These are phyloP conservation scores for Citrus australasica DNA, from an alignment of 345 rosid genomes.

Conservation along the genomic window DNA sequence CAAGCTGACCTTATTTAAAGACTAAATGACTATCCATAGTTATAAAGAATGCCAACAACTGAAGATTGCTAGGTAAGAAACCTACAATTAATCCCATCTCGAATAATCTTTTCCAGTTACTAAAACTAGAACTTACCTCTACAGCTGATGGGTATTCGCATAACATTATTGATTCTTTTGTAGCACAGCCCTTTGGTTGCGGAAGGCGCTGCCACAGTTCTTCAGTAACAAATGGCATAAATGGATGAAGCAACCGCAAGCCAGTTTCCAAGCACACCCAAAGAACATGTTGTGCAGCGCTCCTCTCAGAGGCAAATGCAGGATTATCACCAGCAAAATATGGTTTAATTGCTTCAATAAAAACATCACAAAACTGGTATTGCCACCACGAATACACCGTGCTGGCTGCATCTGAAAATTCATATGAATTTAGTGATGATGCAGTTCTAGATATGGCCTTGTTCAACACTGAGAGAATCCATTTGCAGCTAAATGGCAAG, in stretches of 20 bases:
- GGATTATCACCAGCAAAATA: conserved; percentile 63
- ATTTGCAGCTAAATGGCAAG: conserved; percentile 80
- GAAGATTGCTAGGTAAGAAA: background rate
- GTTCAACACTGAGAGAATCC: conserved; percentile 86
- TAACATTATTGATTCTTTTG: conserved; percentile 74
- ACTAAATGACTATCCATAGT: background rate
- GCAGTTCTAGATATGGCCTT: conserved; percentile 64
- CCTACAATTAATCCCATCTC: background rate
- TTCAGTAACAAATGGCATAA: conserved; percentile 94
- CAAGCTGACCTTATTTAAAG: background rate
- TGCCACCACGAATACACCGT: conserved; percentile 94
- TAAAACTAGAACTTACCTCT: conserved; percentile 44
- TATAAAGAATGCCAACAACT: background rate
- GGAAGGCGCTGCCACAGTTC: conserved; percentile 98
- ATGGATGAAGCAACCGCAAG: conserved; percentile 87
- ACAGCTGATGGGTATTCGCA: conserved; percentile 66
- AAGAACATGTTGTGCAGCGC: conserved; percentile 59
- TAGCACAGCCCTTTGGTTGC: conserved; percentile 31
- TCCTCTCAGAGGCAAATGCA: conserved; percentile 56
- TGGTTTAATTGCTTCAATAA: conserved; percentile 87
- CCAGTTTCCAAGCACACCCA: conserved; percentile 89
- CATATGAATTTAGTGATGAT: conserved; percentile 54
- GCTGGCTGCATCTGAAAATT: conserved; percentile 79
- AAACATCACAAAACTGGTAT: conserved; percentile 91
- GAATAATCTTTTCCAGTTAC: background rate